Conservation (phyloP, 1,139 yeast genomes). For the Debaryomyces sp. region DNA sequence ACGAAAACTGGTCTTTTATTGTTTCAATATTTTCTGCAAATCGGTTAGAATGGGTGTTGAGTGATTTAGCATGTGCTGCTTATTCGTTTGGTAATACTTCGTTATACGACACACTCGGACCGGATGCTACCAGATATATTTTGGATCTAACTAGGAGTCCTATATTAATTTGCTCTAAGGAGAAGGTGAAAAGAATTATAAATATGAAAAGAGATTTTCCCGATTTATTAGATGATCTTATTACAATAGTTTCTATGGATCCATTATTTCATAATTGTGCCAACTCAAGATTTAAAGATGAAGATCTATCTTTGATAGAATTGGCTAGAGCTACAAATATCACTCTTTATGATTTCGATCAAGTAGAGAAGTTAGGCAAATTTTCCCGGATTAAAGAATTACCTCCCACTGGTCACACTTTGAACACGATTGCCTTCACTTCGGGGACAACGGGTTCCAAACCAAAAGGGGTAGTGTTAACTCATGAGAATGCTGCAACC, state of each 20-base stretch:
- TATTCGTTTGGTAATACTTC: slow-evolving; percentile 39
- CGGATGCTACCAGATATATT: slow-evolving; percentile 30
- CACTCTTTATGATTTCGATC: slow-evolving; percentile 43
- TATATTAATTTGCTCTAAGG: slow-evolving; percentile 31
- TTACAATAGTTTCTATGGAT: slow-evolving; percentile 36
- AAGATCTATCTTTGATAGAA: slow-evolving; percentile 15
- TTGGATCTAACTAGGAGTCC: slow-evolving; percentile 33
- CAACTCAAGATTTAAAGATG: slow-evolving; percentile 11
- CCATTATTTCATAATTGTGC: slow-evolving; percentile 19
- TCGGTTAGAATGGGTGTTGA: slow-evolving; percentile 36
- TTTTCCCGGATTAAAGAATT: slow-evolving; percentile 42
- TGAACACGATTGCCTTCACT: slow-evolving; percentile 71
- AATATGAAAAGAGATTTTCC: slow-evolving; percentile 24
- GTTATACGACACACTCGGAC: slow-evolving; percentile 38
- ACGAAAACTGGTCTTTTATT: slow-evolving; percentile 30
- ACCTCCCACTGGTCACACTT: slow-evolving; percentile 53
- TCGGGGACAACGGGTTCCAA: slow-evolving; percentile 69
- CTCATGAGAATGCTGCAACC: slow-evolving; percentile 53
- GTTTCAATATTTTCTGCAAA: slow-evolving; percentile 35
- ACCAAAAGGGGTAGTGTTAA: slow-evolving; percentile 68
- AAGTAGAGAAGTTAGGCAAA: slow-evolving; percentile 54
- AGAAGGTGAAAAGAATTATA: slow-evolving; percentile 27
- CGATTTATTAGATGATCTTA: slow-evolving; percentile 21
- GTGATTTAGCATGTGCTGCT: slow-evolving; percentile 38
- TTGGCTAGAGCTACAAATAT: slow-evolving; percentile 24